phyloP scores from a whole-genome alignment of 192 early-diverging fungal genomes.

The Coemansia umbellata region DNA sequence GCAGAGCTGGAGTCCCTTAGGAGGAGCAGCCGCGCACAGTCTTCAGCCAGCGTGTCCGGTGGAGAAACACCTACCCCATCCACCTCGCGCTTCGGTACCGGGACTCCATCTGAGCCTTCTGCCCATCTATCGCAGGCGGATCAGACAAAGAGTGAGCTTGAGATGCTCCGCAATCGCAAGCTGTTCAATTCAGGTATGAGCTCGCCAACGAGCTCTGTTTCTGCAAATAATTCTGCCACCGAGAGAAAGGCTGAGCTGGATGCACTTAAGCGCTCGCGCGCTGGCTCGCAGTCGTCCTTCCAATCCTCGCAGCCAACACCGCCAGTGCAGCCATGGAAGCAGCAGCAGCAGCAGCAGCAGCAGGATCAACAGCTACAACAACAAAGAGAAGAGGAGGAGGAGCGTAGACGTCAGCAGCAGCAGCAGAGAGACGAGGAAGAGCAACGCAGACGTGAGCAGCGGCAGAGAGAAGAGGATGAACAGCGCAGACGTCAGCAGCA shows the following conservation, averaged over 20 bases:
- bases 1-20: slow-evolving; percentile 51
- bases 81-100: slow-evolving; percentile 16
- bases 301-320: slow-evolving; percentile 8
- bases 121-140: slow-evolving; percentile 39
- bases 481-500: slow-evolving; percentile 23
- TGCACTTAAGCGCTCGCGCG: slow-evolving; percentile 26
- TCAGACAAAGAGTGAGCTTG: slow-evolving; percentile 49
- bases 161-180: slow-evolving; percentile 48
- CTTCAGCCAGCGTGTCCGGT: slow-evolving; percentile 14
- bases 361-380: slow-evolving; percentile 22
- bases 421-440: slow-evolving; percentile 18
- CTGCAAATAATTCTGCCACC: not conserved
- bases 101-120: slow-evolving; percentile 30
- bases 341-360: slow-evolving; percentile 20
- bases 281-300: slow-evolving; percentile 23
- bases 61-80: slow-evolving; percentile 6
- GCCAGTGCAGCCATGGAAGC: slow-evolving; percentile 32
- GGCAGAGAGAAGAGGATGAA: slow-evolving; percentile 32
- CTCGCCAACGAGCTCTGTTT: slow-evolving; percentile 12
- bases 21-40: slow-evolving; percentile 37
- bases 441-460: slow-evolving; percentile 17
- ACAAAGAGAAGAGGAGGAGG: slow-evolving; percentile 45
- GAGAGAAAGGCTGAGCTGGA: slow-evolving; percentile 48
- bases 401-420: slow-evolving; percentile 47
- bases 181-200: slow-evolving; percentile 30